phyloP scores from a whole-genome alignment of 2,329 filamentous ascomycete species.

The Laburnicola sp. region DNA sequence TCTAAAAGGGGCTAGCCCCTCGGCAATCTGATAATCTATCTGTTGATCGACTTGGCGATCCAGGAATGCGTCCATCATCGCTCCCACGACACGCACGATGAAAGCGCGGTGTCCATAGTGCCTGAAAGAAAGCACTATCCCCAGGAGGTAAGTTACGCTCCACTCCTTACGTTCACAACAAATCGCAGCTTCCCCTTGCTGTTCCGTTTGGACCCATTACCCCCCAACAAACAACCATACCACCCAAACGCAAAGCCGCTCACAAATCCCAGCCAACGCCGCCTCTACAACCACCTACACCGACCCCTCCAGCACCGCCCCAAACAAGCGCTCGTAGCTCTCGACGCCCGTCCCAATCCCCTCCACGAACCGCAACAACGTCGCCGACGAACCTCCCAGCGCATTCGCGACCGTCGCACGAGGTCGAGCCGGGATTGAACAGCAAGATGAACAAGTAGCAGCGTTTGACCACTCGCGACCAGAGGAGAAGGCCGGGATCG shows the following conservation, averaged over 20 bases:
- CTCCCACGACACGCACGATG: neutral
- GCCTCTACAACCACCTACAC: constrained; percentile 38
- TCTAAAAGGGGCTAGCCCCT: neutral
- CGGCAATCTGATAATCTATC: constrained; percentile 4
- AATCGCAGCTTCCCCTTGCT: too few relatives aligned
- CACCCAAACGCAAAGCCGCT: constrained; percentile 40
- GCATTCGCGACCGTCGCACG: constrained; percentile 17
- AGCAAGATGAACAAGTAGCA: constrained; percentile 11
- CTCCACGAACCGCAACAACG: constrained; percentile 18
- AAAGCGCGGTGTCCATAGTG: neutral
- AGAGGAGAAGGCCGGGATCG: constrained; percentile 45
- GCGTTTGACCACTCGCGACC: constrained; percentile 43
- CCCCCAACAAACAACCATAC: constrained; percentile 23
- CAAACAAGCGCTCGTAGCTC: constrained; percentile 44
- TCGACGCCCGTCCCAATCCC: constrained; percentile 35
- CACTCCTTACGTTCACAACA: too few relatives aligned
- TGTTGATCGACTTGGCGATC: constrained; percentile 3
- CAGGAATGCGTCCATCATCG: constrained; percentile 1
- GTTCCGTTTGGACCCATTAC: neutral
- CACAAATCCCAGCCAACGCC: constrained; percentile 25
- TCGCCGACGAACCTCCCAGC: neutral
- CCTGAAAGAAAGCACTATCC: too few relatives aligned
- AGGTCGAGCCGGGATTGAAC: constrained; percentile 21
- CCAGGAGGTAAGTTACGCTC: too few relatives aligned
- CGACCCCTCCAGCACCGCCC: constrained; percentile 35